Percentiles rank a stretch among this genome's conserved stretches.
Evolutionary conservation across 208 protist species (phyloP).

Genomic region (Acanthamoeba lenticulata): DNA sequence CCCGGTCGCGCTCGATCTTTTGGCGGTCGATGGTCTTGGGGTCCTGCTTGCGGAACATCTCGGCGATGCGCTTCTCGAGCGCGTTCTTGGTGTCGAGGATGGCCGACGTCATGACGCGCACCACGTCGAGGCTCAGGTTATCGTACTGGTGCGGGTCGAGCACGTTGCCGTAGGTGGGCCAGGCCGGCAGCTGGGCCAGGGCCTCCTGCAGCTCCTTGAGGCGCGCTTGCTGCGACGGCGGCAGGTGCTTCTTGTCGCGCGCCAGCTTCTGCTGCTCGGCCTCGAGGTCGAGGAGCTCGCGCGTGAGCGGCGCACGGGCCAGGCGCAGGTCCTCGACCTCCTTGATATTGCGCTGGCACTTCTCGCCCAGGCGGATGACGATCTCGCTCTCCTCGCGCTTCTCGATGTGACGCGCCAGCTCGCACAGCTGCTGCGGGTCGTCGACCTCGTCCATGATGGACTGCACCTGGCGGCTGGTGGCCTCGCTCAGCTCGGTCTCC

Average conservation of each 20-base stretch:
- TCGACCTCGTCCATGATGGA: slow-evolving; percentile 25
- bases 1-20: neutral
- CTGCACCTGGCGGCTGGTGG: neutral
- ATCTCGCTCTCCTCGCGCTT: slow-evolving; percentile 56
- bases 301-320: slow-evolving; percentile 25
- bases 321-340: slow-evolving; percentile 64
- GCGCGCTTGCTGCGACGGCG: neutral
- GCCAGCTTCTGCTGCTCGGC: neutral
- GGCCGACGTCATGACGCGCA: slow-evolving; percentile 68
- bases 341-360: slow-evolving; percentile 67
- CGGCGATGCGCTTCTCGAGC: slow-evolving; percentile 15
- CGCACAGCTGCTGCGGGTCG: slow-evolving; percentile 69
- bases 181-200: slow-evolving; percentile 39
- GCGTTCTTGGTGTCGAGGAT: slow-evolving; percentile 68
- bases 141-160: slow-evolving; percentile 66
- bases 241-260: neutral
- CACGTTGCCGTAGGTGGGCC: slow-evolving; percentile 54
- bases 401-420: slow-evolving; percentile 41
- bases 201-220: slow-evolving; percentile 8
- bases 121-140: slow-evolving; percentile 59
- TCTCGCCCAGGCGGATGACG: slow-evolving; percentile 58
- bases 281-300: neutral
- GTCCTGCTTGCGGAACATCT: slow-evolving; percentile 44
- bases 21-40: neutral
- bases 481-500: neutral